Evolutionary conservation across 306 rosid genomes (phyloP), one percentile per base, ranked within the genome.

Genomic region (Rubus parviflorus): DNA sequence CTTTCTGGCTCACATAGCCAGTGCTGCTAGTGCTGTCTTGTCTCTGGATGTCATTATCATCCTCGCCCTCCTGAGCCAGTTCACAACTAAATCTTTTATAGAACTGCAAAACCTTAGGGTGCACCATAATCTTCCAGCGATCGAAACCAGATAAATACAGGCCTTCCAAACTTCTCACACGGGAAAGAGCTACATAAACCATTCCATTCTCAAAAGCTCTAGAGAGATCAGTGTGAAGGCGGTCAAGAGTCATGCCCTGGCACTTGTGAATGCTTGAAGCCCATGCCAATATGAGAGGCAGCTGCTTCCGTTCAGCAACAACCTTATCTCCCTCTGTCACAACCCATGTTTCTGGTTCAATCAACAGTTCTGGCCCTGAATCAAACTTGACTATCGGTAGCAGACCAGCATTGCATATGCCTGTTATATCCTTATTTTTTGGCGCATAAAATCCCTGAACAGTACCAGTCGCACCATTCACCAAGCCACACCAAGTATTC

Each of bases 191-290:
- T 0, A 87, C 85, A 73, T 87, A 90, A 19, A 80, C 84, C 89
- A 90, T 90, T 68, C 96, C 93, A 73, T 5, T 74, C 8, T 71
- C 88, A 47, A 90, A 90, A 70, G 85, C 78, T 23, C 17, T n/a
- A 7, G 85, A 82, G 43, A 88, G 76, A 85, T 82, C 14, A 8
- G 92, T 85, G 63, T 46, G 58, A 77, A 82, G 78, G 53, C 65
- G 74, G 42, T 88, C 89, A 38, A 88, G 79, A 75, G 88, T 87
- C 93, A 83, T 84, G 22, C 91, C 90, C 54, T 87, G 96, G 73
- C 91, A 83, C 86, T 88, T 88, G 80, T 83, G 93, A 72, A 88
- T 87, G 75, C 91, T 87, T 66, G 78, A 23, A 68, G 93, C 82
- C 91, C 89, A 90, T 37, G 96, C 86, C 70, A 84, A 52, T 52